Base-by-base conservation (phyloP, 495 filamentous ascomycete species). In the Cenococcum geophilum region DNA sequence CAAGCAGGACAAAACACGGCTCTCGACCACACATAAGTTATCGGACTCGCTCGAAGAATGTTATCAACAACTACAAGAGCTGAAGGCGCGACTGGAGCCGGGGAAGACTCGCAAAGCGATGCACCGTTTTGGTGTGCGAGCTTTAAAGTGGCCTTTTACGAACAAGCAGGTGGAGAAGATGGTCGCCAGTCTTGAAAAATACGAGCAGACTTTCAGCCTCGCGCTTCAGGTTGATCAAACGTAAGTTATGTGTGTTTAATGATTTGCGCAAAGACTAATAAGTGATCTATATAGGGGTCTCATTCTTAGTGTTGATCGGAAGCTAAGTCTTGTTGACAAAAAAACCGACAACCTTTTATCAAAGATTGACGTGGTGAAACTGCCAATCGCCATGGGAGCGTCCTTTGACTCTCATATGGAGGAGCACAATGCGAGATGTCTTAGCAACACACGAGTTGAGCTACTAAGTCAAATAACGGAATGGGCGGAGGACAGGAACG, bases 81-180 rank as follows among this genome's bases (percentile, higher is more conserved):
- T 49, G 9, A 53, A 73, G 63, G 63, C 62, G 57, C 73, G 63
- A 57, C 66, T 78, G 35, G 59, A 73, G 55, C 70, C 67, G 55
- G 49, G 58, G 36, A 77, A 35, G 0, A 77, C 71, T 55, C 78
- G 70, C 35, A 57, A 62, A 48, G 55, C 55, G 23, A 62, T 62
- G 54, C 27, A 43, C 10, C 47, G 60, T 25, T 57, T 58, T 40
- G 47, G 37, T 25, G n/a, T 58, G n/a, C 47, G 53, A 20, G 60
- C 60, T 52, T 70, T 76, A 40, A 75, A 72, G 57, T 79, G 73
- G 75, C 76, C 74, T 9, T 71, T 79, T 37, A 66, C 70, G 58
- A 72, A 69, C 27, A 68, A 70, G 54, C 72, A 75, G 45, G 69
- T 76, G 35, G 69, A 75, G 22, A 65, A 71, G 49, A 59, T 66